Evolutionary conservation across 2,329 filamentous ascomycete species (phyloP), one percentile per base, ranked within the genome.

Genomic region (Aquanectria penicillioides): DNA sequence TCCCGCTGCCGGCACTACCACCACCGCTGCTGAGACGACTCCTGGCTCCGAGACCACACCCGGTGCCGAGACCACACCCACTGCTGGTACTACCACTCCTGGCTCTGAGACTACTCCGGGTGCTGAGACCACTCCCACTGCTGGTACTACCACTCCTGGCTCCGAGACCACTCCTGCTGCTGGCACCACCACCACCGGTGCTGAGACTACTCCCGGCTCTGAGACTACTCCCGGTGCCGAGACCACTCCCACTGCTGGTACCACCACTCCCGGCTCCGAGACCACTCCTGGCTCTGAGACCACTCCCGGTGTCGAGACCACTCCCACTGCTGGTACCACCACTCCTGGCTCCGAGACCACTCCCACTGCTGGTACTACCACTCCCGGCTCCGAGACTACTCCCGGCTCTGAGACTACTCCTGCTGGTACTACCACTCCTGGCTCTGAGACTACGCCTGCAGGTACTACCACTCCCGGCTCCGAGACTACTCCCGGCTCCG

Each of bases 211-310:
- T 9, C 52, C 44, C 3, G 49, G 18, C 10, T 47, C 40, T 2
- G 48, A 22, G 1, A 49, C 56, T 8, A 47, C 47, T 8, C 29
- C 54, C 8, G 44, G 20, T 33, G 43, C 47, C 9, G 54, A 47
- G 1, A 65, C 63, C 22, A 63, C 52, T 17, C 20, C 57, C 26
- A 44, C 59, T 29, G 41, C 34, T 22, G 20, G 43, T 17, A 50
- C 53, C 28, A 59, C 56, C 8, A 55, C 62, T 15, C 44, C 47
- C 2, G 37, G 37, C 8, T 2, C 50, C 25, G 28, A 55, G 31
- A 52, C 46, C 8, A 59, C 44, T 20, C 41, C 33, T 22, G 11
- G 10, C 15, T 12, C 36, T 6, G 36, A n/a, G n/a, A n/a, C n/a
- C n/a, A n/a, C n/a, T n/a, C n/a, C n/a, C n/a, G n/a, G n/a, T n/a